A percentile compares a stretch with the other conserved stretches of the same genome.
Conservation (phyloP, 148 eudicot species). For the Dianthus caryophyllus region DNA sequence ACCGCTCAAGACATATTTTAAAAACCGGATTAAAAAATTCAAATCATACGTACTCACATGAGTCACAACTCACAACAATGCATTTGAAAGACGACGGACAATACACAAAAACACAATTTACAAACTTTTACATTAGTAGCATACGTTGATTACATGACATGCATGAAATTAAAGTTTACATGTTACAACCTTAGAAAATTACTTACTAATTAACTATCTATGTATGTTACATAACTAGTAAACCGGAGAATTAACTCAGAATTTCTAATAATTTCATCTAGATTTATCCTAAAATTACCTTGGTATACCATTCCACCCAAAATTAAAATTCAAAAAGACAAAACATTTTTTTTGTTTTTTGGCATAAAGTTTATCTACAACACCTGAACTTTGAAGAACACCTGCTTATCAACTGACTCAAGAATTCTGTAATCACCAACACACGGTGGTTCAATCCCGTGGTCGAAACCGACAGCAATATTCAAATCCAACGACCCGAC, state of each 20-base stretch:
- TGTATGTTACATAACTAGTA: background rate
- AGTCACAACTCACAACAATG: too few species aligned
- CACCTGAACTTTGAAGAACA: conserved; percentile 38
- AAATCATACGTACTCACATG: too few species aligned
- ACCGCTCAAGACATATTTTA: too few species aligned
- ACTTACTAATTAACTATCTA: background rate
- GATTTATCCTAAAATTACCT: conserved; percentile 2
- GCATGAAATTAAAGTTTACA: conserved; percentile 22
- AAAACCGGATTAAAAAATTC: too few species aligned
- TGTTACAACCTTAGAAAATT: background rate
- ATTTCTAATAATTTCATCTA: background rate
- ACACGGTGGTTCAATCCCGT: conserved; percentile 18
- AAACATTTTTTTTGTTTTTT: background rate
- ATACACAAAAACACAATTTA: conserved; percentile 12
- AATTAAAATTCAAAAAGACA: background rate
- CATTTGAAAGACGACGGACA: too few species aligned
- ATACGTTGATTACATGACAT: conserved; percentile 9
- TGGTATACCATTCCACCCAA: conserved; percentile 34
- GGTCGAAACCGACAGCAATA: conserved; percentile 28
- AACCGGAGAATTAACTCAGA: conserved; percentile 12
- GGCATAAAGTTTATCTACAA: conserved; percentile 15
- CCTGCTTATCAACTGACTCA: conserved; percentile 48
- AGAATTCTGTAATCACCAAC: conserved; percentile 30
- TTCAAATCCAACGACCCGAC: conserved; percentile 53
- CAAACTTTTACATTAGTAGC: conserved; percentile 21